These are phyloP conservation scores for Salix viminalis DNA, from an alignment of 345 rosid species.

Conservation along the genomic window DNA sequence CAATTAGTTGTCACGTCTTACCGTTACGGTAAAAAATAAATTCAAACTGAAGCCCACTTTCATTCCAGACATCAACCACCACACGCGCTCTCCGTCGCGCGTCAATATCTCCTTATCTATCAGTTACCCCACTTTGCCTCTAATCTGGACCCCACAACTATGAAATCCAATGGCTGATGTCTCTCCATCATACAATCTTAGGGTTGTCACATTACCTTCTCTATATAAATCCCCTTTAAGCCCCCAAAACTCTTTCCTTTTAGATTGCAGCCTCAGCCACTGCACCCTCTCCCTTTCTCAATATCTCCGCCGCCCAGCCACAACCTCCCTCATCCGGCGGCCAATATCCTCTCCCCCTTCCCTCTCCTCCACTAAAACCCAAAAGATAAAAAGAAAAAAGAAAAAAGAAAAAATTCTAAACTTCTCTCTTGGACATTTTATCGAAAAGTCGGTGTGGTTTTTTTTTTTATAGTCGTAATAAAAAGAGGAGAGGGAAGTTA, in stretches of 20 bases:
- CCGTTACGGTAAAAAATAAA: background rate
- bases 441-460: constrained; percentile 8
- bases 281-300: background rate
- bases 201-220: constrained; percentile 20
- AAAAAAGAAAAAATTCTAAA: background rate
- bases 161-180: constrained; percentile 33
- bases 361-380: constrained; percentile 7
- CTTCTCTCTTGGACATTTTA: constrained; percentile 5
- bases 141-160: constrained; percentile 13
- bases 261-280: constrained; percentile 6
- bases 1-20: background rate
- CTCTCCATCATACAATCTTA: constrained; percentile 9
- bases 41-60: background rate
- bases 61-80: background rate
- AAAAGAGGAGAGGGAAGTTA: constrained; percentile 79
- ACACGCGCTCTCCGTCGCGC: constrained; percentile 9
- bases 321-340: constrained; percentile 41
- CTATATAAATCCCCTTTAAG: background rate
- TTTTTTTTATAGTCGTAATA: constrained; percentile 20
- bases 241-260: background rate
- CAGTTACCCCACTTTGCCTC: background rate
- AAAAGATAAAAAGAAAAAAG: constrained; percentile 12
- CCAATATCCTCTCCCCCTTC: constrained; percentile 43
- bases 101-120: background rate
- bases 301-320: constrained; percentile 43